phyloP scores from a whole-genome alignment of 805 yeast genomes.

The Debaryomyces tyrocola region DNA sequence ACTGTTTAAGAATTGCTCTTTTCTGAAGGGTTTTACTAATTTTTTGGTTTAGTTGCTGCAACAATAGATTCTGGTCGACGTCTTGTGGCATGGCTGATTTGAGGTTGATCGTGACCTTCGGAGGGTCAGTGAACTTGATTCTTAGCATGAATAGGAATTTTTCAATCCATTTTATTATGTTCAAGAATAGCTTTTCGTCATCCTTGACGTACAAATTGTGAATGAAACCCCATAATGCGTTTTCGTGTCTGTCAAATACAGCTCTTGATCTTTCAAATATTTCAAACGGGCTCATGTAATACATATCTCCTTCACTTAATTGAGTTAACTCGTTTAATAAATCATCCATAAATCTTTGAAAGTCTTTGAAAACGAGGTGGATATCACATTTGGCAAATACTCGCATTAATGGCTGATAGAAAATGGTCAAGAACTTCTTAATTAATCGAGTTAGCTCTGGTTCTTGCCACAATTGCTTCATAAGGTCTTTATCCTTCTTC shows the following conservation, averaged over 20 bases:
- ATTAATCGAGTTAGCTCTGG: constrained; percentile 76
- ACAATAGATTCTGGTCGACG: constrained; percentile 33
- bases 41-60: constrained; percentile 40
- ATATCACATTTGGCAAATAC: constrained; percentile 37
- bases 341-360: constrained; percentile 39
- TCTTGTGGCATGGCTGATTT: constrained; percentile 8
- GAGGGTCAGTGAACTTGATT: constrained; percentile 50
- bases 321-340: constrained; percentile 68
- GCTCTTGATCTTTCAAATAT: constrained; percentile 66
- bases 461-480: constrained; percentile 82
- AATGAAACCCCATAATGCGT: constrained; percentile 68
- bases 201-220: constrained; percentile 84
- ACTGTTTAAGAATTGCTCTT: constrained; percentile 37
- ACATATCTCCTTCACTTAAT: constrained; percentile 56
- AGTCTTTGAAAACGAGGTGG: constrained; percentile 38
- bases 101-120: constrained; percentile 47
- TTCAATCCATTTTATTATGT: constrained; percentile 73
- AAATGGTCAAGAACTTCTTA: constrained; percentile 60
- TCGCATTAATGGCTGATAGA: constrained; percentile 42
- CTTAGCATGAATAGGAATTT: constrained; percentile 62
- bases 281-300: constrained; percentile 49
- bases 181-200: constrained; percentile 65
- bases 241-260: constrained; percentile 71
- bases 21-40: constrained; percentile 37
- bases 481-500: constrained; percentile 69